Evolutionary conservation across 2,329 filamentous ascomycete genomes (phyloP), one percentile per base, ranked within the genome.

Genomic region (Didymellaceae sp.): DNA sequence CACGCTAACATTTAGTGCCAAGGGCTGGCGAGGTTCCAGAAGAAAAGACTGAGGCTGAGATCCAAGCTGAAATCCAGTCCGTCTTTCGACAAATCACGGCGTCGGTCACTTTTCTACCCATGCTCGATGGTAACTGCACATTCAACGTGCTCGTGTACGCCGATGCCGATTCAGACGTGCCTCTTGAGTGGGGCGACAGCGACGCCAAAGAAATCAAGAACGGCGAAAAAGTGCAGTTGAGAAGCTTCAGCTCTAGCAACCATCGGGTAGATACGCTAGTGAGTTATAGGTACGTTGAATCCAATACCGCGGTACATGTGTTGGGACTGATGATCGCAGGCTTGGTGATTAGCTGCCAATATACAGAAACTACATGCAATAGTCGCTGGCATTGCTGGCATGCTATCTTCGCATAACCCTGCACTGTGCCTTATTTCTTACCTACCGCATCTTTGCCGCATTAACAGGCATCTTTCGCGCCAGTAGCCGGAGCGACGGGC

Each of bases 141-240:
- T 99, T 99, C 81, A 99, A 99, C 69, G 93, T 99, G 38, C 83
- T 99, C 31, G 94, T 99, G 3, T 99, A 99, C 71, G 94, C 94
- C 43, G 93, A 99, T 71, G 92, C 92, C 14, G 92, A 97, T 75
- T 94, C 89, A 51, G 93, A 97, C 38, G 94, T 99, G 11, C 94
- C 94, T 4, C 87, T 99, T 51, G 94, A 99, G 74, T 99, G 94
- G 94, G 94, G 94, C 37, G 94, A 99, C 77, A 96, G 91, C 62
- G 94, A 97, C 74, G 92, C 93, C 45, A 97, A 96, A 78, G 94
- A 99, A 79, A 97, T 99, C 61, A 81, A 87, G 70, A 90, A 94
- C 65, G 93, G 90, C 32, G 94, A 99, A 79, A 91, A 94, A 70
- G 94, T 99, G 22, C 92, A 97, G 77, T 78, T 99, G 68, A 84